A percentile compares a stretch with the other conserved stretches of the same genome.
These are phyloP conservation scores for Acorus calamus DNA, from an alignment of 106 monocot species.

Conservation along the genomic window DNA sequence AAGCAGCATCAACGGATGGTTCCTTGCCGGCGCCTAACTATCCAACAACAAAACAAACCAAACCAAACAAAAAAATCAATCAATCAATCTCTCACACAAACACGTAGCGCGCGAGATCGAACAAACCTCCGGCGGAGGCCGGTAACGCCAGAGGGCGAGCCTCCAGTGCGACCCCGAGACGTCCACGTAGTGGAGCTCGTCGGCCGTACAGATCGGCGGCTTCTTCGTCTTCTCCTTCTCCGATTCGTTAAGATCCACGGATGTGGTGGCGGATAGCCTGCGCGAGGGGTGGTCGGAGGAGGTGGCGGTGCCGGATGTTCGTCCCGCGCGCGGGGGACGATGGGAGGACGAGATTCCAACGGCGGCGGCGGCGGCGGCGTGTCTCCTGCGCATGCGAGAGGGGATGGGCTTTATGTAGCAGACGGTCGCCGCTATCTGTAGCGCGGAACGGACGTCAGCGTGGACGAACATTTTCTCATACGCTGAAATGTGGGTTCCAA, in stretches of 20 bases:
- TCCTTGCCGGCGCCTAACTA: conserved; percentile 69
- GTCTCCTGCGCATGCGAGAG: background rate
- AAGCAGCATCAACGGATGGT: conserved; percentile 85
- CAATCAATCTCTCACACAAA: background rate
- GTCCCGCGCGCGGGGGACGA: background rate
- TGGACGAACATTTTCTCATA: conserved; percentile 8
- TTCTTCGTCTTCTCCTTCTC: conserved; percentile 6
- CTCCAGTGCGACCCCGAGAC: conserved; percentile 58
- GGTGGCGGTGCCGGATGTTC: background rate
- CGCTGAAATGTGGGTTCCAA: conserved; percentile 7
- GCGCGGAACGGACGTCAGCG: conserved; percentile 30
- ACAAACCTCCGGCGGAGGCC: conserved; percentile 32
- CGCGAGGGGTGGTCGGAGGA: background rate
- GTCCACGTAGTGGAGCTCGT: conserved; percentile 71
- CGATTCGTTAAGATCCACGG: background rate
- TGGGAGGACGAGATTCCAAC: background rate
- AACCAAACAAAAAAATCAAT: background rate
- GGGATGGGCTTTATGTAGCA: conserved; percentile 10
- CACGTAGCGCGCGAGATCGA: background rate
- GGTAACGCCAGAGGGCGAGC: conserved; percentile 72
- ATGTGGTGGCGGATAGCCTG: background rate
- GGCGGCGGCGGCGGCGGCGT: background rate
- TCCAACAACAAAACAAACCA: too few relatives aligned
- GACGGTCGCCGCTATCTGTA: conserved; percentile 28
- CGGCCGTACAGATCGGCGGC: conserved; percentile 43